Base-by-base conservation (phyloP, 78 protist genomes). In the Dictyostelium brefeldianum region DNA sequence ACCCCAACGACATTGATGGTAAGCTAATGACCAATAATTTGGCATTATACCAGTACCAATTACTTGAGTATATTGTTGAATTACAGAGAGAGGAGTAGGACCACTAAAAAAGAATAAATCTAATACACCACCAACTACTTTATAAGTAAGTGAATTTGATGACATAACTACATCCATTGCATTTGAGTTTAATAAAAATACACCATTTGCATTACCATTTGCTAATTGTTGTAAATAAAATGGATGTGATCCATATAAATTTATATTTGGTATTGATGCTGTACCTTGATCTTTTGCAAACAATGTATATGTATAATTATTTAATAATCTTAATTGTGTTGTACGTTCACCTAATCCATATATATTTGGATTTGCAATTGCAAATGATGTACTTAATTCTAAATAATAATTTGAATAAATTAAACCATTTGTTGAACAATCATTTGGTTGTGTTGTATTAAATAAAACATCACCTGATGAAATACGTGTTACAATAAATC, bases 1-100 rank as follows among this genome's bases (percentile, higher is more conserved):
- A 51, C 98, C 98, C 96, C 96, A 97, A 18, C 97, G 75, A 95
- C 97, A 97, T 41, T 89, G 95, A 85, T 97, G 98, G 65, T 80
- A 85, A 2, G 96, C 97, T 4, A 97, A 81, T 18, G 94, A 56
- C 98, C 98, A 97, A 50, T 83, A 84, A n/a, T 97, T 85, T 10
- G 95, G 92, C 85, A 96, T 70, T 29, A 69, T 27, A 27, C 97
- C 91, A 20, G 78, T 82, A 57, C 98, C 98, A 36, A 97, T 78
- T 3, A 96, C 36, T 10, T 84, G 81, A 8, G 92, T 29, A 50
- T 80, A 90, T 47, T 82, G 89, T 78, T 77, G 69, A 54, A 87
- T 89, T 22, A 96, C 97, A n/a, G 62, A 50, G 36, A 90, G 70
- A 53, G 96, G 96, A 14, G 80, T 77, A 17, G 97, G 97, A 17